Evolutionary conservation across 306 rosid species (phyloP), one percentile per base, ranked within the genome.

Genomic region (Hippophae rhamnoides): DNA sequence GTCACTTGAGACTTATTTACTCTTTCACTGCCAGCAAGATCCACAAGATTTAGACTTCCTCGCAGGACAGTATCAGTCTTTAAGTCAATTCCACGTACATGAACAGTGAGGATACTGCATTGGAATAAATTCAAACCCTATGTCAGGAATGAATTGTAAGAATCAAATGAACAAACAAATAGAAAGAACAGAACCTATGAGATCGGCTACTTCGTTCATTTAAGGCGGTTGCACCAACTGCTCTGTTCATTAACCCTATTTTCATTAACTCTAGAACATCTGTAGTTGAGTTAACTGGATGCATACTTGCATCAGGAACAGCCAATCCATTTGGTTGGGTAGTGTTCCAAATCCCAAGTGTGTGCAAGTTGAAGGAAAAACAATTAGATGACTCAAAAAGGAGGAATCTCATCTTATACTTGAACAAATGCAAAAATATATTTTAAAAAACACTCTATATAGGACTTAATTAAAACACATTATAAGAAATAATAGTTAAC

Each of bases 171-270:
- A 7, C 18, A 57, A 51, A 58, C 38, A 31, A 31, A 31, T 25
- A 52, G n/a, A 56, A 18, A 64, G 68, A 67, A 73, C 67, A 40
- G 44, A 64, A 90, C 98, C 98, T 85, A 79, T 87, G 98, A 66
- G 98, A 92, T 83, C 98, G 74, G 78, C 98, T 92, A 69, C 98
- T 92, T 80, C 96, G 81, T 87, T 92, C 96, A 50, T 92, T 92
- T 47, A 92, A 59, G 60, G 98, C 96, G 2, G 98, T 92, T 61
- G 98, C 90, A 74, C 96, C 84, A n/a, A 92, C 90, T 49, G 95
- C 84, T 51, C 98, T 74, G 59, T 92, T 92, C 57, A 47, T 73
- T 65, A 81, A 52, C 43, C 98, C 98, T 51, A 60, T 71, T 56
- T 79, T 53, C 98, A 92, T 92, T 76, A 92, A 78, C 82, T 87